These are phyloP conservation scores for Blastobotrys americana DNA, from an alignment of 805 yeast species.

Conservation along the genomic window DNA sequence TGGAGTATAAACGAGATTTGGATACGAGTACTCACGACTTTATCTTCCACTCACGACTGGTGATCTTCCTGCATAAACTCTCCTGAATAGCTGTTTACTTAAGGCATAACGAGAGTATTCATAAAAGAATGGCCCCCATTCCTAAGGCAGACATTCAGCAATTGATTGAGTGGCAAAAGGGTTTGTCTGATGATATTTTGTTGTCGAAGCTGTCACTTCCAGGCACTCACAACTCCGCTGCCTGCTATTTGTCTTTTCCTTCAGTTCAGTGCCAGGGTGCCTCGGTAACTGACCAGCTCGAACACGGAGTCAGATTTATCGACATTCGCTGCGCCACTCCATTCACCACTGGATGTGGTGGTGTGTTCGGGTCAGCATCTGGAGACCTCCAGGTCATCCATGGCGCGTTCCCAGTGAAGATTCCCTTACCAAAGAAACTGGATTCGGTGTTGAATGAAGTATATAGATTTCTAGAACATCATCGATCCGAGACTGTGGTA, in stretches of 20 bases:
- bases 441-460: slow-evolving; percentile 48
- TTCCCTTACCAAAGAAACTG: slow-evolving; percentile 50
- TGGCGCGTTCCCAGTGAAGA: slow-evolving; percentile 66
- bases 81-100: no score
- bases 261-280: slow-evolving; percentile 71
- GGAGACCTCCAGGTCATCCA: slow-evolving; percentile 61
- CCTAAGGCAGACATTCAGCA: slow-evolving; percentile 8
- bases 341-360: slow-evolving; percentile 43
- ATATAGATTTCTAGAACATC: slow-evolving; percentile 45
- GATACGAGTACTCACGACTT: no score
- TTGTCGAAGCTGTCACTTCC: slow-evolving; percentile 57
- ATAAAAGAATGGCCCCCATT: slow-evolving; percentile 14
- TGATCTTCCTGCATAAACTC: no score
- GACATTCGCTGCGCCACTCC: slow-evolving; percentile 60
- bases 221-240: slow-evolving; percentile 83
- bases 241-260: slow-evolving; percentile 62
- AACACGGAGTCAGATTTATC: slow-evolving; percentile 67
- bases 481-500: slow-evolving; percentile 54
- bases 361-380: slow-evolving; percentile 15
- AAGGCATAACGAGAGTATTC: no score
- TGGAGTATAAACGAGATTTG: no score
- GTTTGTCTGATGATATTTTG: slow-evolving; percentile 43
- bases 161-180: slow-evolving; percentile 43
- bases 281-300: slow-evolving; percentile 52
- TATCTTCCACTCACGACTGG: no score